phyloP scores from a whole-genome alignment of 371 early-diverging fungal genomes.

The Actinomortierella ambigua region DNA sequence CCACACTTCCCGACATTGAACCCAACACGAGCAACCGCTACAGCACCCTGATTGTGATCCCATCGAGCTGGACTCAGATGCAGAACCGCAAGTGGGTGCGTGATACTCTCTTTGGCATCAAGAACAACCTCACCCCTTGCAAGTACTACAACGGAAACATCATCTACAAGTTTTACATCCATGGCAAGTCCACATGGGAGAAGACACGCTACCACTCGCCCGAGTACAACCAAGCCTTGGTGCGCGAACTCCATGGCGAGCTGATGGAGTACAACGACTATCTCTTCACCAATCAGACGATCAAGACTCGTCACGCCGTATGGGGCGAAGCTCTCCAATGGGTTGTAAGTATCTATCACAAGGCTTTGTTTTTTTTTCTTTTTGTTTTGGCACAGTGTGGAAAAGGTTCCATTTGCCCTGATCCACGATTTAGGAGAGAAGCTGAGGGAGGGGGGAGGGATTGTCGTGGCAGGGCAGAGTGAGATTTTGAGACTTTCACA shows the following conservation, averaged over 20 bases:
- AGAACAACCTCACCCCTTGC: constrained; percentile 55
- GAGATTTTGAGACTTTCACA: no score
- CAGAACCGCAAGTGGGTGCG: constrained; percentile 53
- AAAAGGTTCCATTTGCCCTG: no score
- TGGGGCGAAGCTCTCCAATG: constrained; percentile 38
- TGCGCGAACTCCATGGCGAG: constrained; percentile 54
- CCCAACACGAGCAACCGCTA: constrained; percentile 51
- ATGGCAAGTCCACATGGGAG: constrained; percentile 46
- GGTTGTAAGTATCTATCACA: constrained; percentile 24
- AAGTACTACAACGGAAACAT: constrained; percentile 49
- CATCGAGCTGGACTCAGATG: constrained; percentile 48
- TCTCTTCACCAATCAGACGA: constrained; percentile 43
- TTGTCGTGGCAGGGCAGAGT: no score
- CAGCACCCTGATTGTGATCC: constrained; percentile 55
- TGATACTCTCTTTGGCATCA: constrained; percentile 55
- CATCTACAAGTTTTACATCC: constrained; percentile 56
- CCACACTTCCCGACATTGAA: neutral
- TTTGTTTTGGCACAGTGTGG: neutral
- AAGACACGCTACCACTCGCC: constrained; percentile 22
- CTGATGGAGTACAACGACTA: constrained; percentile 61
- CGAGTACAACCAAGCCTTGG: constrained; percentile 46
- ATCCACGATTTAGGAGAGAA: no score
- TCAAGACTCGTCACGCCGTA: constrained; percentile 45
- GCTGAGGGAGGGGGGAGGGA: no score
- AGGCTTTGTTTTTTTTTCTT: neutral